phyloP scores from a whole-genome alignment of 78 protist species.

The Speleostelium caveatum region DNA sequence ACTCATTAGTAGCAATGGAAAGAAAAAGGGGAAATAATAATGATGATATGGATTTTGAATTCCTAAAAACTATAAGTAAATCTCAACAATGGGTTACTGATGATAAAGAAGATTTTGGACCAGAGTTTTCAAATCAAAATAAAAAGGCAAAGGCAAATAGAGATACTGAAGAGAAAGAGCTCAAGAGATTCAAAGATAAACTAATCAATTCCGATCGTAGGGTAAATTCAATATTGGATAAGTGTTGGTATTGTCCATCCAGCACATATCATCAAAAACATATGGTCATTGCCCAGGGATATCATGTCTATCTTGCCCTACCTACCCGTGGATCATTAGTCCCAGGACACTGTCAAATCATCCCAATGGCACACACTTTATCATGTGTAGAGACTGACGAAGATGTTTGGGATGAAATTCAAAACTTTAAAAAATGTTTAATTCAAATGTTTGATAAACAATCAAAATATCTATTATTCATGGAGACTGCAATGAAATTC shows the following conservation, averaged over 20 bases:
- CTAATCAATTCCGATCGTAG: slow-evolving; percentile 10
- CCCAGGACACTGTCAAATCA: slow-evolving; percentile 81
- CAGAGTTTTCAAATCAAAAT: slow-evolving; percentile 10
- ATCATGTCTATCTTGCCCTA: slow-evolving; percentile 13
- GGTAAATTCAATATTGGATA: neutral
- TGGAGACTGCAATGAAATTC: slow-evolving; percentile 78
- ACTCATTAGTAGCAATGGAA: slow-evolving; percentile 53
- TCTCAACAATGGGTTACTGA: slow-evolving; percentile 27
- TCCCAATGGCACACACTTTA: slow-evolving; percentile 53
- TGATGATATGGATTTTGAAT: slow-evolving; percentile 60
- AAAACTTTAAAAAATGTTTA: slow-evolving; percentile 66
- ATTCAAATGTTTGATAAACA: slow-evolving; percentile 64
- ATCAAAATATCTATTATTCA: slow-evolving; percentile 46
- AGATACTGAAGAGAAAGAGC: slow-evolving; percentile 21
- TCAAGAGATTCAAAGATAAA: slow-evolving; percentile 21
- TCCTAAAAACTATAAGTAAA: slow-evolving; percentile 26
- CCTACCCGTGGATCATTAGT: slow-evolving; percentile 35
- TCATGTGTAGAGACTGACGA: slow-evolving; percentile 37
- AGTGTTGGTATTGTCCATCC: slow-evolving; percentile 49
- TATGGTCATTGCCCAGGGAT: slow-evolving; percentile 37
- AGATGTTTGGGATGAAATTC: slow-evolving; percentile 71
- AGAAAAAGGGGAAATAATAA: neutral
- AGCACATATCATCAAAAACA: slow-evolving; percentile 17
- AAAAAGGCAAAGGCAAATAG: neutral
- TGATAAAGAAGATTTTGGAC: slow-evolving; percentile 74